Base-by-base conservation (phyloP, 352 stramenopile genomes). In the Phytophthora syringae region DNA sequence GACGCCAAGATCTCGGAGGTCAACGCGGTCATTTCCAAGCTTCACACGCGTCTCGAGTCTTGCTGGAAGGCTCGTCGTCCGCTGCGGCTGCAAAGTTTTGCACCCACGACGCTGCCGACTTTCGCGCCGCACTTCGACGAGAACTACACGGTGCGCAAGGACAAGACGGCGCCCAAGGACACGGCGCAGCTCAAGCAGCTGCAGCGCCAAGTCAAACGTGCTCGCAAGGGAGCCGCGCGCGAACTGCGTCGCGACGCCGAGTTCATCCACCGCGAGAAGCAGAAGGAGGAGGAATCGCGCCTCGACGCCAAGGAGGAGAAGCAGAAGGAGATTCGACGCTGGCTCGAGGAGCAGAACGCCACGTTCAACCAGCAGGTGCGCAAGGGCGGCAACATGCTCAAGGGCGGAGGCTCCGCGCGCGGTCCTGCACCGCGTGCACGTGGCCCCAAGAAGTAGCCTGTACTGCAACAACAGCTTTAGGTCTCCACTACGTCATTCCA, bases 361-460 rank as follows among this genome's bases (percentile, higher is more conserved):
- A 98, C 95, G 63, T 98, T 99, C 80, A 99, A 99, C 76, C 85
- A 99, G 63, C 96, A 99, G 84, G 97, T 98, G 25, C 88, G 94
- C 64, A 94, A 98, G 72, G 96, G 96, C 52, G 96, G 96, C 52
- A 83, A 97, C 42, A 92, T 99, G 64, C 82, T 99, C 62, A 98
- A 95, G 70, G 97, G 96, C 49, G 96, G 96, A 68, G 97, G 97
- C 51, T 89, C 82, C 0, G 59, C 70, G 28, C 70, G 65, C 28
- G 64, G 85, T 60, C 81, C 80, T 9, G 78, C 72, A 20, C 88
- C 86, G 50, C 86, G 88, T 45, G 77, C 76, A n/a, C 82, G 84
- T 52, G 60, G 67, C 6, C 64, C 68, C 47, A 82, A 73, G 56
- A 86, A 84, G 69, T 73, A 89, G 65, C 64, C 61, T 56, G 37